Evolutionary conservation across 495 filamentous ascomycete genomes (phyloP).

Genomic region (Tetracladium marchalianum): DNA sequence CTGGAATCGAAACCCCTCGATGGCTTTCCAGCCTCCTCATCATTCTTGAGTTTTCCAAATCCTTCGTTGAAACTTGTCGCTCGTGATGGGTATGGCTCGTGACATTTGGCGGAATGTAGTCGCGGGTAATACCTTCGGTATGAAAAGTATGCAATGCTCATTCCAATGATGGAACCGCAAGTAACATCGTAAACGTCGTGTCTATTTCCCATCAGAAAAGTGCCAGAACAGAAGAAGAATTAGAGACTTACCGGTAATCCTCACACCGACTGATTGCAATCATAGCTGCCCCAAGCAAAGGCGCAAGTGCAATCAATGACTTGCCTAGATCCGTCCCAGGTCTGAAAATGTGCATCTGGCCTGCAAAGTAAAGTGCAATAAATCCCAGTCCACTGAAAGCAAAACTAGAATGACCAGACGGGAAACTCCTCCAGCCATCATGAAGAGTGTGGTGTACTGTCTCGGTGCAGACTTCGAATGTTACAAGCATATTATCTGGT

Average conservation of each 20-base stretch:
- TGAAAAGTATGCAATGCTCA: slow-evolving; percentile 66
- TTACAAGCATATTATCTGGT: slow-evolving; percentile 55
- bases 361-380: slow-evolving; percentile 65
- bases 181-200: slow-evolving; percentile 94
- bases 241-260: slow-evolving; percentile 51
- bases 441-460: slow-evolving; percentile 66
- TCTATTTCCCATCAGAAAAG: slow-evolving; percentile 21
- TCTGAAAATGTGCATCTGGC: slow-evolving; percentile 72
- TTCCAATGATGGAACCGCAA: slow-evolving; percentile 62
- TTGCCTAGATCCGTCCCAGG: slow-evolving; percentile 59
- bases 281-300: slow-evolving; percentile 70
- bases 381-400: slow-evolving; percentile 82
- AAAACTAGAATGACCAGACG: slow-evolving; percentile 80
- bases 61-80: slow-evolving; percentile 15
- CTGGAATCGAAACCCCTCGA: slow-evolving; percentile 11
- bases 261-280: slow-evolving; percentile 86
- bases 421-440: slow-evolving; percentile 91
- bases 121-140: slow-evolving; percentile 59
- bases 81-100: slow-evolving; percentile 36
- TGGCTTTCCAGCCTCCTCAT: slow-evolving; percentile 16
- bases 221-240: neutral
- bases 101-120: slow-evolving; percentile 34
- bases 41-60: slow-evolving; percentile 19
- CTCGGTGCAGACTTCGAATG: slow-evolving; percentile 72
- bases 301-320: slow-evolving; percentile 54